Percentiles rank a stretch among this genome's conserved stretches.
Evolutionary conservation across 331 rosid species (phyloP).

Genomic region (Acacia concinna): DNA sequence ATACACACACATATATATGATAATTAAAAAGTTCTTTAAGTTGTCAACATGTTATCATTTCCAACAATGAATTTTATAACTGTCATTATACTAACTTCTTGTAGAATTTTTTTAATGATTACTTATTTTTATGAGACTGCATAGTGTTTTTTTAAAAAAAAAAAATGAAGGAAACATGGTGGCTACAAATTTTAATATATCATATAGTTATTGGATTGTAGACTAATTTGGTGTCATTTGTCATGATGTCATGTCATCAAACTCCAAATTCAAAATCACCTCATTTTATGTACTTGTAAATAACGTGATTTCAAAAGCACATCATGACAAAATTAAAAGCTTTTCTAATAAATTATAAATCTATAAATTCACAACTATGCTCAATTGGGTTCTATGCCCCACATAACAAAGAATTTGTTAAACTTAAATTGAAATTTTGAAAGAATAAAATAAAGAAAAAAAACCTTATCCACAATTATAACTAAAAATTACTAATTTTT

Average conservation of each 20-base stretch:
- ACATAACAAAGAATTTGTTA: background rate
- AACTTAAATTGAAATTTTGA: background rate
- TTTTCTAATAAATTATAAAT: background rate
- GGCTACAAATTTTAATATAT: background rate
- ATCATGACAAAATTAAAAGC: background rate
- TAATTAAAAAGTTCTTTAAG: too few relatives aligned
- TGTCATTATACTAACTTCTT: too few relatives aligned
- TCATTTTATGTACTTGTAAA: background rate
- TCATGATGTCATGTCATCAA: background rate
- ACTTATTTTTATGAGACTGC: background rate
- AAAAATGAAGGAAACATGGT: too few relatives aligned
- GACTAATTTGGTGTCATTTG: background rate
- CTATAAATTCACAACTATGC: background rate
- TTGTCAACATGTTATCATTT: too few relatives aligned
- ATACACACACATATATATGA: too few relatives aligned
- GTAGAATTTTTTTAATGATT: too few relatives aligned
- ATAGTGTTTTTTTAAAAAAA: too few relatives aligned
- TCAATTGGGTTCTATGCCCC: background rate
- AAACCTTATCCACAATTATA: too few relatives aligned
- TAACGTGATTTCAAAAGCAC: background rate
- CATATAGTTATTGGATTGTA: background rate
- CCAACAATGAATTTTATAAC: too few relatives aligned
- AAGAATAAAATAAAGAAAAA: too few relatives aligned
- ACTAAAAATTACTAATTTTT: too few relatives aligned
- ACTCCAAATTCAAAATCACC: background rate